Evolutionary conservation across 495 filamentous ascomycete genomes (phyloP), one percentile per base, ranked within the genome.

Genomic region (Aspergillus bertholletiae): DNA sequence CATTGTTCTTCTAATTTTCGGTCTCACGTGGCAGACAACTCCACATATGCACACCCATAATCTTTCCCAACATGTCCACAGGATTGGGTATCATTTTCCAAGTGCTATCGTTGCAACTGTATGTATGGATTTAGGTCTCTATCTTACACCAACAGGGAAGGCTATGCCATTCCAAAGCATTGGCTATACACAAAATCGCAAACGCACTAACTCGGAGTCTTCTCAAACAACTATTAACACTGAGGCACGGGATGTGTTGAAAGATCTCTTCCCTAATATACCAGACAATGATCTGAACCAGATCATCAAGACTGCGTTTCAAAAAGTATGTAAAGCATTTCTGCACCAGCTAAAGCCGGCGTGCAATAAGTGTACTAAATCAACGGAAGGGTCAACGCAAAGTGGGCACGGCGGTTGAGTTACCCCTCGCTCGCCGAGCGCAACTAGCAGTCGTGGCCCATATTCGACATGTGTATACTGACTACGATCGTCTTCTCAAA

Each of bases 261-360:
- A 76, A 53, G 92, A 97, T 60, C 73, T 95, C 9, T 96, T 96
- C 64, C 92, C 92, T 1, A 85, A 88, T 49, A 93, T 97, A 55
- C 92, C 92, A 1, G 74, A 88, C 40, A 79, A 80, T 30, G 90
- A 95, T 68, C 71, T 91, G n/a, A 76, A 84, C 50, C 74, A 83
- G 59, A 90, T 97, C 47, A 84, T 96, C 37, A 76, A 82, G 27
- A 88, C 85, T 55, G 83, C 92, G n/a, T 97, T 95, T 68, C 81
- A 88, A 68, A 87, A 90, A 81, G 90, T 92, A 77, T 55, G 61
- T 74, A 32, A 32, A 53, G 28, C 46, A 61, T 35, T 49, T 30
- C 35, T 48, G 50, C 22, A 43, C 12, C 13, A 57, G 61, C 32
- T 41, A 37, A 47, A 51, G n/a, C 23, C 39, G 11, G 9, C 18